Base-by-base conservation (phyloP, 306 rosid genomes). In the Citrullus amarus region DNA sequence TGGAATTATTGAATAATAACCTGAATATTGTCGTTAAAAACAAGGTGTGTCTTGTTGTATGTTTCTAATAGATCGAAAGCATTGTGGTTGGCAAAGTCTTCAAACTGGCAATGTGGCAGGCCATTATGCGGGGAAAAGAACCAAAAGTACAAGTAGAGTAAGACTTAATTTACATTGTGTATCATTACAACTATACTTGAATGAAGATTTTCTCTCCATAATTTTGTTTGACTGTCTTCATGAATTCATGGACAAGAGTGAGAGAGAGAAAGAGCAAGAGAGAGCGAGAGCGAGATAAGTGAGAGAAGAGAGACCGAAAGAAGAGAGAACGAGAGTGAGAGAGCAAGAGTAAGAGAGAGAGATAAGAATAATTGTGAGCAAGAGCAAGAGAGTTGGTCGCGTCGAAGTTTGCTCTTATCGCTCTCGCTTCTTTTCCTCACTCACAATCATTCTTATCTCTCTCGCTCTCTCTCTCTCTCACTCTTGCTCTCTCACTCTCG, bases 51-150 rank as follows among this genome's bases (percentile, higher is more conserved):
- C 80, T 95, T 74, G 53, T 91, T 82, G 80, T 91, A 95, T 82
- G 80, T 90, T 57, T 91, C 89, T 59, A 92, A 95, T 63, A 95
- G 96, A 86, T 87, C 93, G 76, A 95, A 95, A 71, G 99, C 99
- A 87, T 95, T 95, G 93, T 95, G 97, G 86, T 95, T 95, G 30
- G 99, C 99, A 13, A 95, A 95, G 87, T 95, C 99, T 91, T 95
- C 99, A 89, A 95, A 95, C 97, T 94, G 83, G 82, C 77, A 83
- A 79, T 78, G 73, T 8, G 55, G 78, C 43, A 50, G 84, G 80
- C 73, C 73, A 39, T 18, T 9, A 67, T 41, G 65, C 75, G 16
- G 68, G 25, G 80, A 44, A 86, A 85, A 36, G 75, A 77, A 36
- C 22, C 59, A 73, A 67, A 86, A 69, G 32, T 11, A 5, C 38